Conservation (phyloP, 2,329 filamentous ascomycete genomes). For the Diaporthe amygdali region DNA sequence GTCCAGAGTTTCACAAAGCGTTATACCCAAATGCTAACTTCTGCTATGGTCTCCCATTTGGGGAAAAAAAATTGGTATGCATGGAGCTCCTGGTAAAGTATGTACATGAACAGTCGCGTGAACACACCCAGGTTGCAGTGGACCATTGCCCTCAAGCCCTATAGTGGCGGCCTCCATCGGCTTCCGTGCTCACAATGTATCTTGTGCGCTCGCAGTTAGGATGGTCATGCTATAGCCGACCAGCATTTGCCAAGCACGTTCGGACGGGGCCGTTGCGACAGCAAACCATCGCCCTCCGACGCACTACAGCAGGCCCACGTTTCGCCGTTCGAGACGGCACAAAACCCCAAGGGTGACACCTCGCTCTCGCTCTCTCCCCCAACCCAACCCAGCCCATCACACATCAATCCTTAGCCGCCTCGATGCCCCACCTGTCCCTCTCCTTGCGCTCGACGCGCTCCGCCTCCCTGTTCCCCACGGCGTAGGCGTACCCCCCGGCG, state of each 20-base stretch:
- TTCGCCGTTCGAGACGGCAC: too few species aligned
- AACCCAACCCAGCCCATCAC: neutral
- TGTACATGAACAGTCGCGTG: neutral
- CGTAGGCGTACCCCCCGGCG: slow-evolving; percentile 58
- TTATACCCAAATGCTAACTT: neutral
- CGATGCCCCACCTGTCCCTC: slow-evolving; percentile 57
- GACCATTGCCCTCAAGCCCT: neutral
- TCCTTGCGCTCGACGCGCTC: slow-evolving; percentile 54
- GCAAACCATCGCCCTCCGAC: neutral
- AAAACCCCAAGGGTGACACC: neutral
- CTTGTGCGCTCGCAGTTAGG: neutral
- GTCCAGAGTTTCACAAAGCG: neutral
- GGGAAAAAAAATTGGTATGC: neutral
- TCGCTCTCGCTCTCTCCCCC: too few species aligned
- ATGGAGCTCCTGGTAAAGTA: neutral
- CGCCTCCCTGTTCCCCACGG: slow-evolving; percentile 52
- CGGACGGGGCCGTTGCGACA: neutral
- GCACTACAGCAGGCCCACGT: neutral
- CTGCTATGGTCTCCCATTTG: neutral
- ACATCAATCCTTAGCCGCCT: slow-evolving; percentile 23
- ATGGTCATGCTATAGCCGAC: neutral
- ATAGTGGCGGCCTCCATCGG: neutral
- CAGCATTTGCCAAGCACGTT: neutral
- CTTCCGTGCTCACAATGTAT: too few species aligned
- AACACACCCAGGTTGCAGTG: neutral